These are phyloP conservation scores for Babesia caballi DNA, from an alignment of 169 alveolate species.

Conservation along the genomic window DNA sequence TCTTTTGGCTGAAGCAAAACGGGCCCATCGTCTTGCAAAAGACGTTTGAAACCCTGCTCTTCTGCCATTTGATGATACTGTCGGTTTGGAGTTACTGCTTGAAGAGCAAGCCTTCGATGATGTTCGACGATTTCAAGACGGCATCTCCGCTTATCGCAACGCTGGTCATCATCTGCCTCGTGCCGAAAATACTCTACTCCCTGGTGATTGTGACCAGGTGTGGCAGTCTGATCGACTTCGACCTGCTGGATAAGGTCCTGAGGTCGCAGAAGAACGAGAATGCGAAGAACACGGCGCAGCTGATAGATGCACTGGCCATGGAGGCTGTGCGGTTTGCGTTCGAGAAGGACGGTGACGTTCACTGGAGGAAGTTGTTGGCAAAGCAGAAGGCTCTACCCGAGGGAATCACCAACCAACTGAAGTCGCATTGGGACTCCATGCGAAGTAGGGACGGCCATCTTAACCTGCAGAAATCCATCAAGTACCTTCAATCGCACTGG, in stretches of 20 bases:
- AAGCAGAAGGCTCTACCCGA: constrained; percentile 49
- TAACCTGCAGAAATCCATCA: neutral
- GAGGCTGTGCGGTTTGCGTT: constrained; percentile 35
- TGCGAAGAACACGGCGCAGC: constrained; percentile 50
- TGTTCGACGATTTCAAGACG: neutral
- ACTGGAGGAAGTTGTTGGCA: constrained; percentile 55
- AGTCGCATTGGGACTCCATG: constrained; percentile 33
- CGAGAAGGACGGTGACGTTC: constrained; percentile 44
- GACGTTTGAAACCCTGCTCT: constrained; percentile 15
- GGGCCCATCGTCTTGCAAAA: constrained; percentile 70
- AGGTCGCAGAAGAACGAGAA: constrained; percentile 21
- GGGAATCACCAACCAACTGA: constrained; percentile 19
- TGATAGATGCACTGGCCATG: constrained; percentile 51
- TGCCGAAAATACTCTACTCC: constrained; percentile 56
- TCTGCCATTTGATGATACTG: constrained; percentile 44
- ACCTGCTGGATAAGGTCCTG: constrained; percentile 39
- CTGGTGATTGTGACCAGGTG: constrained; percentile 48
- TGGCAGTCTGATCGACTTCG: constrained; percentile 46
- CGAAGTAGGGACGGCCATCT: neutral
- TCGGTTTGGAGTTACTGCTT: constrained; percentile 45
- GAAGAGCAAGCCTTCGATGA: neutral
- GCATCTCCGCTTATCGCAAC: neutral
- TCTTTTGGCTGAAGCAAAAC: constrained; percentile 77
- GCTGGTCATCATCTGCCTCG: neutral
- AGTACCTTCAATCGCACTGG: constrained; percentile 9